Evolutionary conservation across 139 green algal species (phyloP).

Genomic region (Gonium pectorale): DNA sequence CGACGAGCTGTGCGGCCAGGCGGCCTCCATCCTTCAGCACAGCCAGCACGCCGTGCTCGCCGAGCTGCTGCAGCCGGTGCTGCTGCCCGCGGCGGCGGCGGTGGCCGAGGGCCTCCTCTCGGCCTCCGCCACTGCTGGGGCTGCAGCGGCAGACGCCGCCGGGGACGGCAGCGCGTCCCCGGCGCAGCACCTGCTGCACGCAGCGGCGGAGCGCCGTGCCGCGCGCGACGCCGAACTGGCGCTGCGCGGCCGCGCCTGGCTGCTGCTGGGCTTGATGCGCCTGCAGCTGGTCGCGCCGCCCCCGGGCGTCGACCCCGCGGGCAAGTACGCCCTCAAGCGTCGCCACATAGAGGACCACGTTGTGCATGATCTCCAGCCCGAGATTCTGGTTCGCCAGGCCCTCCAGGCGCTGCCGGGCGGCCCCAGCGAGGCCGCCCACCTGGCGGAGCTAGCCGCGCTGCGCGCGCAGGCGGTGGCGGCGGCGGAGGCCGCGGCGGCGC

Average conservation of each 20-base stretch:
- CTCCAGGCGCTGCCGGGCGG: conserved; percentile 73
- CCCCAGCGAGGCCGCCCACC: conserved; percentile 59
- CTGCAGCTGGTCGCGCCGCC: conserved; percentile 85
- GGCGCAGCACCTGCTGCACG: conserved; percentile 41
- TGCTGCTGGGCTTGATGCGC: conserved; percentile 80
- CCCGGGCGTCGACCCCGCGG: conserved; percentile 84
- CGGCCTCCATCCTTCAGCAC: conserved; percentile 14
- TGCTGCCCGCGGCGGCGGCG: background rate
- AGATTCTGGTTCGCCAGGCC: conserved; percentile 59
- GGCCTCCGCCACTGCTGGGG: background rate
- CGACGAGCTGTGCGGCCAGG: background rate
- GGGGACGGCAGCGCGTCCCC: background rate
- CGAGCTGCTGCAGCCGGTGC: conserved; percentile 3
- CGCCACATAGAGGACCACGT: conserved; percentile 54
- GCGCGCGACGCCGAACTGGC: background rate
- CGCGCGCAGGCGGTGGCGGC: background rate
- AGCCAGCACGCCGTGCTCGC: background rate
- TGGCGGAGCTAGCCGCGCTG: conserved; percentile 45
- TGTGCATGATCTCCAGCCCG: conserved; percentile 58
- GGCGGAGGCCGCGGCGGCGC: conserved; percentile 39
- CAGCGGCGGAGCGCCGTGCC: conserved; percentile 35
- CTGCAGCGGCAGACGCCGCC: background rate
- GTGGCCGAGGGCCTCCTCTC: background rate
- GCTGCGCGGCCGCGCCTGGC: conserved; percentile 70
- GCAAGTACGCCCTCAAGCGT: conserved; percentile 66